Evolutionary conservation across 768 basidiomycete genomes (phyloP), one percentile per base, ranked within the genome.

Genomic region (Mycena filopes): DNA sequence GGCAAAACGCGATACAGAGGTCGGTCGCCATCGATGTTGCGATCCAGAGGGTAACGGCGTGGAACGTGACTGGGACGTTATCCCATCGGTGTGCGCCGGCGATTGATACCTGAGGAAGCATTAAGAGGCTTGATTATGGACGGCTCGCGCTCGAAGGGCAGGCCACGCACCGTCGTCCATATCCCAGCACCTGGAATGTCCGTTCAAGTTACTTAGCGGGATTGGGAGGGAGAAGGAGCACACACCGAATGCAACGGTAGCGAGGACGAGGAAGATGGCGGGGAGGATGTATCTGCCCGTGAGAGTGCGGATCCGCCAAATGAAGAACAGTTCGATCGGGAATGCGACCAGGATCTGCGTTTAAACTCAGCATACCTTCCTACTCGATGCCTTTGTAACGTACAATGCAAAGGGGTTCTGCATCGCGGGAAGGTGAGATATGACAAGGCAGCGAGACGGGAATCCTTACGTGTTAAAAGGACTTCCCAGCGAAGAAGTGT

Each of bases 1-100:
- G 71, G 1, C 78, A 77, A 40, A 67, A 62, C 0, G 82, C 82
- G 38, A 83, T 83, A 47, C 78, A 61, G 1, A 82, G 69, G 69
- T 84, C 82, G 2, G 80, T 78, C 9, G 79, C 63, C 20, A 75
- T 78, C 9, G 82, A 81, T 20, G 82, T 71, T 8, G 82, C 58
- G 51, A 84, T 77, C 83, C 82, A 84, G 1, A 75, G 63, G 31
- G 76, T 76, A 31, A 84, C 58, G 26, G 75, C 69, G 2, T 75
- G 64, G 33, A 83, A 72, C 25, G 71, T 72, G n/a, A 72, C 68
- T 0, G 18, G 36, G 10, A 36, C 36, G 36, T 36, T 36, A 36
- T 11, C 36, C 36, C 36, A 36, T 2, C 5, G 4, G 4, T 15
- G 11, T 36, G 36, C 36, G 11, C 36, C 36, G 10, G 36, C 36